Evolutionary conservation across 805 yeast genomes (phyloP).

Genomic region (Metschnikowia continentalis): DNA sequence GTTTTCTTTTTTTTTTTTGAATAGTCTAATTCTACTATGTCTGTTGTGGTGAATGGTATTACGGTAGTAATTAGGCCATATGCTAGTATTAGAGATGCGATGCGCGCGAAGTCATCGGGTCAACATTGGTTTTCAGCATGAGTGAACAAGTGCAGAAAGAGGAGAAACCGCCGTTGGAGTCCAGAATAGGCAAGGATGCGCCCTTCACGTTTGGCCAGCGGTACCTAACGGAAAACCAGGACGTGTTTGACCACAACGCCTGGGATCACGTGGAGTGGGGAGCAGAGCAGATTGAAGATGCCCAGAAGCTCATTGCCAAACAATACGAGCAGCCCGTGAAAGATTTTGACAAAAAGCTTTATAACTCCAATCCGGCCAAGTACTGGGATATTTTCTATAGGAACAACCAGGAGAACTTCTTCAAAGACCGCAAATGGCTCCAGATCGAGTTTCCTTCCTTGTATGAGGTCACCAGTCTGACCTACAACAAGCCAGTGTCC

Average conservation of each 20-base stretch:
- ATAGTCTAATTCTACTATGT: no score
- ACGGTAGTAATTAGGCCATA: no score
- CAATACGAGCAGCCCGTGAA: constrained; percentile 84
- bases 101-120: background rate
- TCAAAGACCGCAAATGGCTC: constrained; percentile 95
- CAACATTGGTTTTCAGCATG: background rate
- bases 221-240: constrained; percentile 61
- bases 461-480: constrained; percentile 66
- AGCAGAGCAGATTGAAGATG: constrained; percentile 74
- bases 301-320: constrained; percentile 64
- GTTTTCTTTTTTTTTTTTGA: no score
- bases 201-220: constrained; percentile 95
- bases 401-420: constrained; percentile 87
- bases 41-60: no score
- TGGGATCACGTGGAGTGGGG: constrained; percentile 99
- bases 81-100: background rate
- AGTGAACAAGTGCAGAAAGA: constrained; percentile 13
- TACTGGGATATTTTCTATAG: constrained; percentile 95
- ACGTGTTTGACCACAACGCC: constrained; percentile 91
- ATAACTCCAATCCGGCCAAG: constrained; percentile 81
- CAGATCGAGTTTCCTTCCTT: constrained; percentile 88
- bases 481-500: constrained; percentile 63
- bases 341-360: constrained; percentile 76
- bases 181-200: constrained; percentile 74
- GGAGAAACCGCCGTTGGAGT: constrained; percentile 41